A percentile compares a stretch with the other conserved stretches of the same genome.
Evolutionary conservation across 2,329 filamentous ascomycete species (phyloP).

Genomic region (Arthrobotrys entomopaga): DNA sequence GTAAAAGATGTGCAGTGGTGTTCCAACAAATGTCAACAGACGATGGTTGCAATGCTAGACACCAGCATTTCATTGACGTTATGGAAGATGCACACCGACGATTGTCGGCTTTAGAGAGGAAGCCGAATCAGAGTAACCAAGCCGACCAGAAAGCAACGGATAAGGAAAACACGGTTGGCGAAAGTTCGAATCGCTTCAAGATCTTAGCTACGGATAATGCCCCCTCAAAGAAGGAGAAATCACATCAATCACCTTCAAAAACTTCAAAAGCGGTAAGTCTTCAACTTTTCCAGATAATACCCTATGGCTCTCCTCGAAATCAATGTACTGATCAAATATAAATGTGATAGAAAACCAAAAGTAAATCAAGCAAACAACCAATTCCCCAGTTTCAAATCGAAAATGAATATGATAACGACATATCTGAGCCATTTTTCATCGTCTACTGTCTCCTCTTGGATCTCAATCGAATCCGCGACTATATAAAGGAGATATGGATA

Average conservation of each 20-base stretch:
- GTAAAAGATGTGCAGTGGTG: not conserved
- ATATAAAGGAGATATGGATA: constrained; percentile 57
- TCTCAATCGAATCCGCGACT: constrained; percentile 52
- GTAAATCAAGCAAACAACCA: too few species aligned
- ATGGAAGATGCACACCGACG: not conserved
- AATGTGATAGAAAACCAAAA: too few species aligned
- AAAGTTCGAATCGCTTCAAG: too few species aligned
- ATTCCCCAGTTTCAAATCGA: constrained; percentile 1
- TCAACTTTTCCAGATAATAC: too few species aligned
- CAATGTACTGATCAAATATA: too few species aligned
- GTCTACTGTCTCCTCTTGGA: constrained; percentile 57
- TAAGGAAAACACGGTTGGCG: too few species aligned
- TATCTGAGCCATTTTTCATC: constrained; percentile 8
- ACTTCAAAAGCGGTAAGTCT: too few species aligned
- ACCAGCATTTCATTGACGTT: constrained; percentile 16
- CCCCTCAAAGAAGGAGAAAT: too few species aligned
- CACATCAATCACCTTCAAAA: too few species aligned
- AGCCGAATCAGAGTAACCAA: not conserved
- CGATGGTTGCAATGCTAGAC: constrained; percentile 1
- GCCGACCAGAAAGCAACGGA: too few species aligned
- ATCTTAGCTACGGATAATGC: too few species aligned
- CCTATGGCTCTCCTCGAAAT: too few species aligned
- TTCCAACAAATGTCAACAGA: not conserved
- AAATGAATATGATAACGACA: constrained; percentile 6
- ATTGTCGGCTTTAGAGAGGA: not conserved